These are phyloP conservation scores for Trypanosoma lewisi DNA, from an alignment of 208 protist species.

Conservation along the genomic window DNA sequence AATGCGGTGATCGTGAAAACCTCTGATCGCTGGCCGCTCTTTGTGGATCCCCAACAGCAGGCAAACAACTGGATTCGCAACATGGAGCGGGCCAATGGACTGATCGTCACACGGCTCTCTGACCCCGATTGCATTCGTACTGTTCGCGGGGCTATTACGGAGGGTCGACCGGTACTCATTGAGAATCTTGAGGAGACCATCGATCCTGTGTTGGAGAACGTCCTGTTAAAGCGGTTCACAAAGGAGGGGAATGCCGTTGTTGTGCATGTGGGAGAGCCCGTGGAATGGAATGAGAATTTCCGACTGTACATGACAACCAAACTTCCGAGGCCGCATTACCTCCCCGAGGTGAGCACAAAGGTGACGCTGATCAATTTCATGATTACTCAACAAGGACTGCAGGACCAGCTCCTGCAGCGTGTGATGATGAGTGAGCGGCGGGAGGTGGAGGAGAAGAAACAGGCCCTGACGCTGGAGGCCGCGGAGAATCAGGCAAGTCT, in stretches of 20 bases:
- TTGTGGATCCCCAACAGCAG: constrained; percentile 94
- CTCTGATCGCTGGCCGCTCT: constrained; percentile 90
- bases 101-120: constrained; percentile 82
- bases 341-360: constrained; percentile 96
- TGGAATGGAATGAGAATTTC: constrained; percentile 96
- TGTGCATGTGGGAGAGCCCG: constrained; percentile 96
- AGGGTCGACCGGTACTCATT: constrained; percentile 93
- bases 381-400: constrained; percentile 95
- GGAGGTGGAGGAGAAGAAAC: constrained; percentile 96
- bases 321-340: constrained; percentile 96
- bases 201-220: constrained; percentile 97
- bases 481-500: constrained; percentile 88
- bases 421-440: constrained; percentile 94
- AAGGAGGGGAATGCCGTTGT: constrained; percentile 83
- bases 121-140: constrained; percentile 81
- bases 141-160: constrained; percentile 92
- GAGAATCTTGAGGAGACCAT: constrained; percentile 96
- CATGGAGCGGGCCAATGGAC: constrained; percentile 81
- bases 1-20: constrained; percentile 94
- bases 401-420: constrained; percentile 95
- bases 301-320: constrained; percentile 98
- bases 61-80: constrained; percentile 95
- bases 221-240: constrained; percentile 94
- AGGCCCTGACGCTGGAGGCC: constrained; percentile 90
- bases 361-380: constrained; percentile 97